phyloP scores from a whole-genome alignment of 257 asterid species.

The Solanum chiquidenum region DNA sequence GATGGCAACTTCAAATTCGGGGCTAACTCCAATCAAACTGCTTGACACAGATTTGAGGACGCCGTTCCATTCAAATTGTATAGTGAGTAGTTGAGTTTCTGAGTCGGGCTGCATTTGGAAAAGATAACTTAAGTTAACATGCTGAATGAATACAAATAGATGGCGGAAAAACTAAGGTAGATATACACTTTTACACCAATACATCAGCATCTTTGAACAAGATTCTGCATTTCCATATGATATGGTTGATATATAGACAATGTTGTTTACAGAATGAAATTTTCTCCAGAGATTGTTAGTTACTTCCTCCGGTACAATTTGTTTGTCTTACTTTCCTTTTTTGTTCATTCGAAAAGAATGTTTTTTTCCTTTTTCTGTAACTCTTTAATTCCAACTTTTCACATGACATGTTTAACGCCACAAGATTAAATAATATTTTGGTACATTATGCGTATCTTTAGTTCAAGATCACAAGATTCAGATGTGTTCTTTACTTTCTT shows the following conservation, averaged over 20 bases:
- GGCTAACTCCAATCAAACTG: slow-evolving; percentile 85
- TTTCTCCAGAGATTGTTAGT: not conserved
- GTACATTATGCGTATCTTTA: not conserved
- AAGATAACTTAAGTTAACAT: not conserved
- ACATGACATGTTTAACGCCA: not conserved
- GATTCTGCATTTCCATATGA: not conserved
- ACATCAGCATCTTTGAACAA: not conserved
- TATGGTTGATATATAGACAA: not conserved
- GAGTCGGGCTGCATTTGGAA: slow-evolving; percentile 65
- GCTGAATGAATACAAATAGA: not conserved
- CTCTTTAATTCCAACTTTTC: not conserved
- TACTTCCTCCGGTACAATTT: not conserved
- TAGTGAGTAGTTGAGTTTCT: slow-evolving; percentile 66
- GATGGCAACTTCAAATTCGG: slow-evolving; percentile 83
- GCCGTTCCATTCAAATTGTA: slow-evolving; percentile 97
- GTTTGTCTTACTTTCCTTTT: not conserved
- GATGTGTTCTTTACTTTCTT: not conserved
- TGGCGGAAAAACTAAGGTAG: not conserved
- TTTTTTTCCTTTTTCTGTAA: not conserved
- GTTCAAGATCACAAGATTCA: not conserved
- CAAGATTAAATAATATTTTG: not conserved
- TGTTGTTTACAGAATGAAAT: not conserved
- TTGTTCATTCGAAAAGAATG: not conserved
- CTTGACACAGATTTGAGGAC: slow-evolving; percentile 86
- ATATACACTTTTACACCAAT: not conserved